Percentiles rank a stretch among this genome's conserved stretches.
Evolutionary conservation across 108 stramenopile genomes (phyloP).

Genomic region (Poteriospumella lacustris): DNA sequence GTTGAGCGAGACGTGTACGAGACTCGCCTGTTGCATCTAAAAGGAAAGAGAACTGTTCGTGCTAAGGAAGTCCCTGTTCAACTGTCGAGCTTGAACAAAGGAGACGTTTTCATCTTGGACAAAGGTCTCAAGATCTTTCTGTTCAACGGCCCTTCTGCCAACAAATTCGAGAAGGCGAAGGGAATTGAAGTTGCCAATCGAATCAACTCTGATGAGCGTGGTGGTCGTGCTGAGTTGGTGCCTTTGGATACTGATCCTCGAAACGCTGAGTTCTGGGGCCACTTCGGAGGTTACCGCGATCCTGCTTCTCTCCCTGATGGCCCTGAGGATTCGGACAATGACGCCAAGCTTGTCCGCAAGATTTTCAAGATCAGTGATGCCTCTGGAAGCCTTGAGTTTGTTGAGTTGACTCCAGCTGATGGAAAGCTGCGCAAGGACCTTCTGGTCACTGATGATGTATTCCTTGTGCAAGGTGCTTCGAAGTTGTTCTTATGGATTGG

Average conservation of each 20-base stretch:
- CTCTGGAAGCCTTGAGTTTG: conserved; percentile 49
- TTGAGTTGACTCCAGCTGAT: conserved; percentile 49
- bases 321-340: conserved; percentile 48
- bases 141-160: conserved; percentile 61
- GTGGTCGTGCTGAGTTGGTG: conserved; percentile 45
- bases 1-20: conserved; percentile 60
- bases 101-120: conserved; percentile 60
- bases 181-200: conserved; percentile 51
- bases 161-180: conserved; percentile 66
- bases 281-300: conserved; percentile 57
- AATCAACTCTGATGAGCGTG: conserved; percentile 52
- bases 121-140: conserved; percentile 67
- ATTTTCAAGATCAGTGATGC: conserved; percentile 18
- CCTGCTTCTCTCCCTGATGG: conserved; percentile 29
- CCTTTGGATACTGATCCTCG: conserved; percentile 41
- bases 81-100: conserved; percentile 37
- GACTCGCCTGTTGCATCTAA: conserved; percentile 52
- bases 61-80: conserved; percentile 36
- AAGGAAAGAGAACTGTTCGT: conserved; percentile 73
- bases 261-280: conserved; percentile 65
- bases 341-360: conserved; percentile 22
- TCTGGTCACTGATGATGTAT: conserved; percentile 58
- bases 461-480: conserved; percentile 65
- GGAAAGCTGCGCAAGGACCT: conserved; percentile 41
- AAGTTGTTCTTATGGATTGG: conserved; percentile 72